Percentiles rank a stretch among this genome's conserved stretches.
Conservation (phyloP, 2,329 filamentous ascomycete genomes). For the Alternaria triticina region DNA sequence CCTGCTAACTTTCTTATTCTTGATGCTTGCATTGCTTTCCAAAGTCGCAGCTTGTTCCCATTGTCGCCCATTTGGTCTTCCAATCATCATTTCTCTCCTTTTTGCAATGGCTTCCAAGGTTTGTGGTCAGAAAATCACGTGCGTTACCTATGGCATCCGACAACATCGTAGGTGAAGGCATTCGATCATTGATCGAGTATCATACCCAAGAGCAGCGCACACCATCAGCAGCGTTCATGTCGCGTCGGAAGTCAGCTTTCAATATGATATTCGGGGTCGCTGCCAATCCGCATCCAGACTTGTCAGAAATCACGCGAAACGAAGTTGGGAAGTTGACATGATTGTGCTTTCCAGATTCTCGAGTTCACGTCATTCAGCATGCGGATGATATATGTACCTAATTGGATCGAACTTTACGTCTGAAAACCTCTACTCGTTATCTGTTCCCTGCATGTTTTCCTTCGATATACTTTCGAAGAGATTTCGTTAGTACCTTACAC, state of each 20-base stretch:
- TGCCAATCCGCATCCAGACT: not conserved
- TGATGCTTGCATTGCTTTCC: not conserved
- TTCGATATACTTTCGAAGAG: not conserved
- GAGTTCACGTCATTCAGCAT: not conserved
- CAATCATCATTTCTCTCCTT: not conserved
- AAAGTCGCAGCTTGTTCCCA: not conserved
- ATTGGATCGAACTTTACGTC: not conserved
- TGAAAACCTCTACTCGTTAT: not conserved
- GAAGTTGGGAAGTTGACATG: not conserved
- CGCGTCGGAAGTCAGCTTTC: not conserved
- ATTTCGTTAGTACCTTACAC: not conserved
- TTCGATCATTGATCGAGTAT: not conserved
- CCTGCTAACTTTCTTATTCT: not conserved
- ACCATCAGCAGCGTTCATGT: not conserved
- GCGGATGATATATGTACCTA: not conserved
- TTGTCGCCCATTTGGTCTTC: not conserved
- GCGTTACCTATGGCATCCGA: not conserved
- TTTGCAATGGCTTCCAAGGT: not conserved
- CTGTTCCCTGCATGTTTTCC: not conserved
- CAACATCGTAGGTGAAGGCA: not conserved
- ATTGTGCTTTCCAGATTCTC: not conserved
- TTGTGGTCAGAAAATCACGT: not conserved
- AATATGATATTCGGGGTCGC: not conserved
- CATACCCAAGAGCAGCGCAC: not conserved
- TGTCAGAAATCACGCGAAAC: too few relatives aligned